These are phyloP conservation scores for Cordyceps javanica DNA, from an alignment of 2,329 filamentous ascomycete genomes.

Conservation along the genomic window DNA sequence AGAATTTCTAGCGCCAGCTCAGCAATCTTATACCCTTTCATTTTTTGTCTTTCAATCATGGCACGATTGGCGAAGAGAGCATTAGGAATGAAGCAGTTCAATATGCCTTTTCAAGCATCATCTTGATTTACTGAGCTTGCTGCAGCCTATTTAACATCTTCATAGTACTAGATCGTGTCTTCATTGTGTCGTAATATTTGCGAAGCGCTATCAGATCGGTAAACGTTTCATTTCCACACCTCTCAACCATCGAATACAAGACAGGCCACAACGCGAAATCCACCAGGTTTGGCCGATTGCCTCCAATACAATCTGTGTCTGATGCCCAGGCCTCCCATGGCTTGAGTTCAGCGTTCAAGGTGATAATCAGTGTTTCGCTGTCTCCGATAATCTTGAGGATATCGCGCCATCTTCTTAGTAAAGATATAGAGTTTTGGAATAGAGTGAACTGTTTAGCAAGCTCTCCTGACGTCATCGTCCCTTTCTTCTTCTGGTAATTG, in stretches of 20 bases:
- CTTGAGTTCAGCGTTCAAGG: conserved; percentile 28
- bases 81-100: background rate
- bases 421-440: conserved; percentile 35
- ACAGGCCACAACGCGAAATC: conserved; percentile 56
- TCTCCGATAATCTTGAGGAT: background rate
- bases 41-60: background rate
- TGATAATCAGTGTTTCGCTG: conserved; percentile 14
- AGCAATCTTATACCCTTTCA: background rate
- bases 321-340: conserved; percentile 35
- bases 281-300: conserved; percentile 34
- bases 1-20: background rate
- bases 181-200: conserved; percentile 32
- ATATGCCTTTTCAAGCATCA: background rate
- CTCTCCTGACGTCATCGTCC: conserved; percentile 20
- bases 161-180: conserved; percentile 16
- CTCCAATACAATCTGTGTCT: conserved; percentile 39
- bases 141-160: conserved; percentile 16
- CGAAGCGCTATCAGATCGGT: conserved; percentile 25
- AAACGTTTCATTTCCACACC: conserved; percentile 27
- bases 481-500: conserved; percentile 34
- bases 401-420: background rate
- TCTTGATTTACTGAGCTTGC: background rate
- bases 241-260: conserved; percentile 38
- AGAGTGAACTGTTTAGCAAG: conserved; percentile 33
- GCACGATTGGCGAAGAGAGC: background rate